phyloP scores from a whole-genome alignment of 805 yeast genomes.

The Wickerhamomyces pijperi region DNA sequence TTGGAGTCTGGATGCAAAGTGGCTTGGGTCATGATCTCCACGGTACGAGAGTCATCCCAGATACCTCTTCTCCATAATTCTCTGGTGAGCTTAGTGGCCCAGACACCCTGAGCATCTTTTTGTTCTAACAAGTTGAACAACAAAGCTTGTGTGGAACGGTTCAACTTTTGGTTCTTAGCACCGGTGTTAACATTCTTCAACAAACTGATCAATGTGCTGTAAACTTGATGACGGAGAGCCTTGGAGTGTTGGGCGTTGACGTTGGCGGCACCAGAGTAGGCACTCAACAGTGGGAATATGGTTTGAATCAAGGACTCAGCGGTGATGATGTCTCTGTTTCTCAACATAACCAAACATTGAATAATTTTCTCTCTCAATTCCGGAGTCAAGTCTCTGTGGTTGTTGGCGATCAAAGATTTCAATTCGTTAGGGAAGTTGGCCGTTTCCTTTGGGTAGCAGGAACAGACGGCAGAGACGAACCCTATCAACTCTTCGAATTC shows the following conservation, averaged over 20 bases:
- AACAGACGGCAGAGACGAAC: slow-evolving; percentile 84
- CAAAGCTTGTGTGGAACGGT: slow-evolving; percentile 83
- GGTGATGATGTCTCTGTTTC: slow-evolving; percentile 71
- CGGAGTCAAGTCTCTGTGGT: slow-evolving; percentile 75
- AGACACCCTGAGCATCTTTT: slow-evolving; percentile 73
- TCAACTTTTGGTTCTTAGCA: slow-evolving; percentile 81
- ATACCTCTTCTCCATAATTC: slow-evolving; percentile 96
- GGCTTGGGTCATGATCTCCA: slow-evolving; percentile 96
- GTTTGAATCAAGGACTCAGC: slow-evolving; percentile 80
- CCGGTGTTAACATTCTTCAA: slow-evolving; percentile 79
- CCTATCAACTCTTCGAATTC: slow-evolving; percentile 73
- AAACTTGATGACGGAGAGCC: slow-evolving; percentile 72
- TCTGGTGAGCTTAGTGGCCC: slow-evolving; percentile 93
- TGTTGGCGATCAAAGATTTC: slow-evolving; percentile 51
- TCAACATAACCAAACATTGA: slow-evolving; percentile 78
- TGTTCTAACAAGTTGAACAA: slow-evolving; percentile 77
- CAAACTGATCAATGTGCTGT: slow-evolving; percentile 64
- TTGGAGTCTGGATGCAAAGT: slow-evolving; percentile 79
- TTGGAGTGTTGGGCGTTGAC: slow-evolving; percentile 57
- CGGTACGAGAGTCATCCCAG: slow-evolving; percentile 96
- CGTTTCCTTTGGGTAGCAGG: slow-evolving; percentile 85
- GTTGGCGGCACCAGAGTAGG: slow-evolving; percentile 43
- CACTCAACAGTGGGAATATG: slow-evolving; percentile 72
- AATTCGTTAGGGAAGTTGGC: slow-evolving; percentile 75
- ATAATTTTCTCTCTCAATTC: slow-evolving; percentile 86